Conservation (phyloP, 345 rosid genomes). For the Corchorus capsularis region DNA sequence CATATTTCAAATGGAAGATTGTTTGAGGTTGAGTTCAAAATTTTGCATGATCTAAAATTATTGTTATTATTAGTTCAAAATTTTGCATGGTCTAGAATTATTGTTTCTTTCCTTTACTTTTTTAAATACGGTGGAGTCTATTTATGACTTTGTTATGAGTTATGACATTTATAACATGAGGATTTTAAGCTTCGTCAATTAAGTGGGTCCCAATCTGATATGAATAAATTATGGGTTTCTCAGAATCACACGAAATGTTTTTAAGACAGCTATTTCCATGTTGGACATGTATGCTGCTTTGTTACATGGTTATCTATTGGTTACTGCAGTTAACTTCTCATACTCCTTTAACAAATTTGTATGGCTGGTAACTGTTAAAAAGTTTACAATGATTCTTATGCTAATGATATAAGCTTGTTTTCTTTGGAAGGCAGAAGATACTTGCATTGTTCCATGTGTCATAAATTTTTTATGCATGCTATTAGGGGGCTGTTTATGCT, state of each 20-base stretch:
- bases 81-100: not conserved
- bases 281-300: not conserved
- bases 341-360: not conserved
- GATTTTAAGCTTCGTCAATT: not conserved
- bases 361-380: not conserved
- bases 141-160: no score
- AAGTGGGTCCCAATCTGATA: no score
- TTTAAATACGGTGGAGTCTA: not conserved
- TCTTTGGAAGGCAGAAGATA: not conserved
- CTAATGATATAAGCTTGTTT: not conserved
- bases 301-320: not conserved
- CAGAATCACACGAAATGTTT: not conserved
- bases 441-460: not conserved
- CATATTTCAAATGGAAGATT: constrained; percentile 56
- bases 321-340: not conserved
- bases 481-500: not conserved
- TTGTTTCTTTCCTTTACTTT: not conserved
- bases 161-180: not conserved
- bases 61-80: not conserved
- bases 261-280: not conserved
- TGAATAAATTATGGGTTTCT: not conserved
- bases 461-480: not conserved
- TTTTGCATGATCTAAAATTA: not conserved
- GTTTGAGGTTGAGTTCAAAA: constrained; percentile 56
- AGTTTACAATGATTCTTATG: not conserved